Evolutionary conservation across 805 yeast species (phyloP).

Genomic region (Zygotorulaspora danielsina): DNA sequence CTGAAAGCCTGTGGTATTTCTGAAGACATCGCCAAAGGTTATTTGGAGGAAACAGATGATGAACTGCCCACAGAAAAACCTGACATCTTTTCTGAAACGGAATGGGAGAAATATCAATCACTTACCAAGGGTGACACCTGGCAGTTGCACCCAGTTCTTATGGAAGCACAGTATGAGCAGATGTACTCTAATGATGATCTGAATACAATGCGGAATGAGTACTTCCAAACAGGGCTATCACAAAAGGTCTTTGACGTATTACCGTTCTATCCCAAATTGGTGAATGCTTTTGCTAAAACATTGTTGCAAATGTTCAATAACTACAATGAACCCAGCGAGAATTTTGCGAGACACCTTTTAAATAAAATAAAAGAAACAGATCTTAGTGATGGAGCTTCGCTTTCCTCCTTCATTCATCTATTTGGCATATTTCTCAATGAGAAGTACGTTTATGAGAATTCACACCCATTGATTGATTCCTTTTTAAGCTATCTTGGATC

Average conservation of each 20-base stretch:
- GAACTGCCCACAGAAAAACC: slow-evolving; percentile 30
- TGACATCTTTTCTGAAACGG: slow-evolving; percentile 28
- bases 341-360: slow-evolving; percentile 38
- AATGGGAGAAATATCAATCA: slow-evolving; percentile 31
- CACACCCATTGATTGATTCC: slow-evolving; percentile 34
- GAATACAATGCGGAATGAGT: slow-evolving; percentile 38
- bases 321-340: slow-evolving; percentile 34
- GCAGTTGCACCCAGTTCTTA: slow-evolving; percentile 28
- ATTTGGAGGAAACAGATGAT: slow-evolving; percentile 35
- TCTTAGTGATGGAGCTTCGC: slow-evolving; percentile 25
- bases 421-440: slow-evolving; percentile 43
- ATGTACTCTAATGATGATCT: slow-evolving; percentile 41
- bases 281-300: slow-evolving; percentile 39
- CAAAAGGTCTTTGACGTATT: slow-evolving; percentile 42
- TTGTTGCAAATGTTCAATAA: slow-evolving; percentile 36
- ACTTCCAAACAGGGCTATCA: slow-evolving; percentile 34
- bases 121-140: slow-evolving; percentile 22
- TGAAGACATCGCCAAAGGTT: slow-evolving; percentile 30
- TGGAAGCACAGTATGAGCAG: slow-evolving; percentile 38
- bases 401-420: slow-evolving; percentile 42
- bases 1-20: slow-evolving; percentile 30
- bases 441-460: slow-evolving; percentile 36
- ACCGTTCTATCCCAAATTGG: slow-evolving; percentile 42
- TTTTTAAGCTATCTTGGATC: slow-evolving; percentile 39
- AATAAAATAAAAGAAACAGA: slow-evolving; percentile 39